Base-by-base conservation (phyloP, 345 rosid species). In the Arabidopsis suecica region DNA sequence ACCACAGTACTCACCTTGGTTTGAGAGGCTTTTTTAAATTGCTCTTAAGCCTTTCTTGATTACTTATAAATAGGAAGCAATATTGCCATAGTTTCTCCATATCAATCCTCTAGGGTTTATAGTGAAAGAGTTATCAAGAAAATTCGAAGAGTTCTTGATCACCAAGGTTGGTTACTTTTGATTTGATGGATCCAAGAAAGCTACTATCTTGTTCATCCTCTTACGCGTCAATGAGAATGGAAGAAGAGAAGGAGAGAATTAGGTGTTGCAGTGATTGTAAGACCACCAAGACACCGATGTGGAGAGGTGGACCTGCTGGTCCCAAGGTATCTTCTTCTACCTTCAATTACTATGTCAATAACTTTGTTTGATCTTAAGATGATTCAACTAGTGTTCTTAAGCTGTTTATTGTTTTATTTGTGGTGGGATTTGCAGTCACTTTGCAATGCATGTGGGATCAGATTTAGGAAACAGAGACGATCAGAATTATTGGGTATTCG, bases 361-460 rank as follows among this genome's bases (percentile, higher is more conserved):
- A 14, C 61, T 51, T 51, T 33, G 5, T 3, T 38, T 59, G 36
- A 60, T 28, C 9, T 47, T 58, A 25, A 45, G 10, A 44, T 67
- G 20, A 33, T 51, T 44, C 16, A 55, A 42, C 2, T 22, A 40
- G n/a, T 38, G 9, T 5, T 63, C 18, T 57, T 64, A 40, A 48
- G 13, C 14, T 6, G 1, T 56, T 11, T 62, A 23, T 6, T 75
- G 34, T 47, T 16, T 23, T 1, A 23, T 51, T 37, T 50, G 48
- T 64, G 13, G 4, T 45, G 57, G 6, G 10, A 13, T 38, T 68
- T 64, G 12, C 86, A 93, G 98, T 85, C 94, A 30, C 81, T 91
- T 22, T 91, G 98, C 79, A 93, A 93, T 77, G 98, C 98, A 30
- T 93, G 97, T 77, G 98, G 98, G 75, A 91, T 94, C 73, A 89